Base-by-base conservation (phyloP, 2,329 filamentous ascomycete genomes). In the Cladosporium sp. region DNA sequence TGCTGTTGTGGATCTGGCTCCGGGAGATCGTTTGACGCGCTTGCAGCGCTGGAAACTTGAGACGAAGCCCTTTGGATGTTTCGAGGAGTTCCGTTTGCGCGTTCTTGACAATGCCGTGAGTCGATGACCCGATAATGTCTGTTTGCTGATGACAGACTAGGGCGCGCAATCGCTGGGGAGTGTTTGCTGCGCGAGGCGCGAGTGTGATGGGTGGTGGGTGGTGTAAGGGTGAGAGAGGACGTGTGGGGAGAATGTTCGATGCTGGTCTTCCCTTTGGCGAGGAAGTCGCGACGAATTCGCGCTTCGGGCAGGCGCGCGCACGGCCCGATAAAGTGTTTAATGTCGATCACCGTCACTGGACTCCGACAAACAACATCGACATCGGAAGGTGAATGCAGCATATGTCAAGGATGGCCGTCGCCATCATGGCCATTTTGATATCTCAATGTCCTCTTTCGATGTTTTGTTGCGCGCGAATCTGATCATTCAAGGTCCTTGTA, bases 11-110 rank as follows among this genome's bases (percentile, higher is more conserved):
- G 7, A 19, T 45, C 22, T 48, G 40, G 36, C 52, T 22, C 20
- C 25, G 19, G 20, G 17, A 8, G 8, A 15, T 17, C 19, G 39
- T 45, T 37, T 55, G 40, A 55, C 52, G 52, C 52, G 52, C 52
- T 55, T 45, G 45, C 40, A 32, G 40, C 52, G 40, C 40, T 22
- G 28, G n/a, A 22, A 24, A 25, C 28, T 13, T 25, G 34, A 32
- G 28, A 42, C 17, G 24, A 35, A 22, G 39, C 51, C 28, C 37
- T 44, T 32, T 32, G 42, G 42, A 2, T 15, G 51, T 34, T 22
- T 47, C n/a, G 20, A 17, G 52, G 25, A 34, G 12, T 17, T 55
- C 22, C 13, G 52, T 55, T 55, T 47, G 52, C 52, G 52, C 40
- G 52, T 47, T 37, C 6, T 8, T 25, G 10, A 24, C 40, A 17